These are phyloP conservation scores for Cymodocea nodosa DNA, from an alignment of 116 monocot genomes.

Conservation along the genomic window DNA sequence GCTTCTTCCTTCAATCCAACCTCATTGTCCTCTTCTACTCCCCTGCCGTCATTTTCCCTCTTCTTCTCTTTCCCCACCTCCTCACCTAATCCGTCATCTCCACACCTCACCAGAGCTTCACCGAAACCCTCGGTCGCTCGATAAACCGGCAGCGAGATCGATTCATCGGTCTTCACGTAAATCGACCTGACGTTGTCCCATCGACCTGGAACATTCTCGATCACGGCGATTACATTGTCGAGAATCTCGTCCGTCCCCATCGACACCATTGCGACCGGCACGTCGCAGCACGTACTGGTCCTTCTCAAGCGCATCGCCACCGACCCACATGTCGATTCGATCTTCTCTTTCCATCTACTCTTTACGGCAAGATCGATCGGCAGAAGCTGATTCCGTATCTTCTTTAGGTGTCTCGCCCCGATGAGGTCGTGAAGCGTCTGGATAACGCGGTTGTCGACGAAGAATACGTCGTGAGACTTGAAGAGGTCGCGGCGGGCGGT, in stretches of 20 bases:
- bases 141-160: neutral
- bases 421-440: neutral
- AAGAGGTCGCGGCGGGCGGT: neutral
- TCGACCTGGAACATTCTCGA: neutral
- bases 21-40: neutral
- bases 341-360: neutral
- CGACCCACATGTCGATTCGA: neutral
- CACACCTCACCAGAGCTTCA: neutral
- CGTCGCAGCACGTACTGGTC: neutral
- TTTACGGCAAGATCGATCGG: neutral
- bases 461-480: neutral
- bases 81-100: neutral
- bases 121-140: neutral
- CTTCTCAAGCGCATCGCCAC: neutral
- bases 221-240: neutral
- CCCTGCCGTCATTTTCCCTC: neutral
- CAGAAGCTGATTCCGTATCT: neutral
- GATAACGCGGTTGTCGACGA: neutral
- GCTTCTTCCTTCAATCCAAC: too few species aligned
- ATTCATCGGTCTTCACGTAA: neutral
- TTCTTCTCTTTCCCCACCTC: neutral
- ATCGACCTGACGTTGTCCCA: neutral
- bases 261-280: neutral
- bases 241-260: constrained; percentile 1
- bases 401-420: neutral